Evolutionary conservation across 495 filamentous ascomycete genomes (phyloP).

Genomic region (Aspergillus taichungensis): DNA sequence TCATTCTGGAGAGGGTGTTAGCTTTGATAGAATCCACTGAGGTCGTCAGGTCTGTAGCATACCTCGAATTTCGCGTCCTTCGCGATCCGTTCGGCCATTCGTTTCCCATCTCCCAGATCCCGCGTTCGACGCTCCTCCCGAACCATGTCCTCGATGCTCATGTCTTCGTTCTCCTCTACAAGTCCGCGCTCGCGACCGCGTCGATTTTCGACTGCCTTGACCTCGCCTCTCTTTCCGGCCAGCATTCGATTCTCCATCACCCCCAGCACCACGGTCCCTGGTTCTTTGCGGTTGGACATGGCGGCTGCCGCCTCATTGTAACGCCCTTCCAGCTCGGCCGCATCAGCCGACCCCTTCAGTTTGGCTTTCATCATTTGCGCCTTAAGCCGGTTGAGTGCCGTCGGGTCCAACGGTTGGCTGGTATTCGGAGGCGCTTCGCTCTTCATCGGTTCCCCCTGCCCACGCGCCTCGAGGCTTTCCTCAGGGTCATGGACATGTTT

Average conservation of each 20-base stretch:
- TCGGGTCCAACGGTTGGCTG: constrained; percentile 55
- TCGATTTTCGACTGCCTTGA: constrained; percentile 64
- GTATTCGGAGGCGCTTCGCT: constrained; percentile 28
- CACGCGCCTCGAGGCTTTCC: constrained; percentile 36
- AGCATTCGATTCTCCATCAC: constrained; percentile 86
- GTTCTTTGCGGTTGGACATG: constrained; percentile 48
- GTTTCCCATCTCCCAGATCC: constrained; percentile 71
- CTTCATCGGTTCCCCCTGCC: constrained; percentile 36
- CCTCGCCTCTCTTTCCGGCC: constrained; percentile 63
- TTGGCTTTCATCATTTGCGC: constrained; percentile 94
- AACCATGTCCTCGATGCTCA: constrained; percentile 94
- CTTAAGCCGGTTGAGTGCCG: constrained; percentile 77
- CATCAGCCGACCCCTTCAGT: constrained; percentile 62
- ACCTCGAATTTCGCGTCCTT: constrained; percentile 85
- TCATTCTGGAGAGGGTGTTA: constrained; percentile 52
- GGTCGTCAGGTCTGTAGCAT: constrained; percentile 10
- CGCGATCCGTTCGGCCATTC: constrained; percentile 82
- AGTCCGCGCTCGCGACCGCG: constrained; percentile 70
- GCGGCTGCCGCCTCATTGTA: constrained; percentile 65
- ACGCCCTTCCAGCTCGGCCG: constrained; percentile 68
- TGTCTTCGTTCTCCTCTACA: constrained; percentile 87
- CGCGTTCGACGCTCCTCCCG: constrained; percentile 79
- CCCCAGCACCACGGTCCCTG: constrained; percentile 68
- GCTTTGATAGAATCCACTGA: constrained; percentile 1
- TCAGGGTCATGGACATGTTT: constrained; percentile 26